Conservation (phyloP, 2,329 filamentous ascomycete species). For the Aspergillus sp. region DNA sequence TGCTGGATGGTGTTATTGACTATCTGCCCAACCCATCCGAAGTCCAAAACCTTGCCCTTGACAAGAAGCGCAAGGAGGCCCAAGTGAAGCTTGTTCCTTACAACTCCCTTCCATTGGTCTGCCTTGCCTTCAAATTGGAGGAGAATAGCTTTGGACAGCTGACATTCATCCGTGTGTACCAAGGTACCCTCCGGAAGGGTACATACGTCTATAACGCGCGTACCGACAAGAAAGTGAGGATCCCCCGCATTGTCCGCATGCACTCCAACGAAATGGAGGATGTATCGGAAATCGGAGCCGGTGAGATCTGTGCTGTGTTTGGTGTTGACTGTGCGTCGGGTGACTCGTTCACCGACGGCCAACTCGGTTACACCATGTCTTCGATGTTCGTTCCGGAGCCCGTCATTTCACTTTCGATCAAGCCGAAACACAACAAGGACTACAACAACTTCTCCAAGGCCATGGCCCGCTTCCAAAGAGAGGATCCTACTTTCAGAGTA, state of each 20-base stretch:
- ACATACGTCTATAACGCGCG: constrained; percentile 90
- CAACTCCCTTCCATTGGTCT: constrained; percentile 90
- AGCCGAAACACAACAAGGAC: constrained; percentile 90
- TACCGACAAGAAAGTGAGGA: constrained; percentile 92
- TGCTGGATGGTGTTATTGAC: constrained; percentile 95
- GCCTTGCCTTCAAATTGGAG: constrained; percentile 96
- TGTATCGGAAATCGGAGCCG: constrained; percentile 84
- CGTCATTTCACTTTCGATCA: constrained; percentile 97
- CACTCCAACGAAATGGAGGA: constrained; percentile 99
- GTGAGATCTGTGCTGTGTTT: constrained; percentile 98
- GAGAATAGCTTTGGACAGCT: constrained; percentile 98
- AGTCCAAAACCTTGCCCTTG: constrained; percentile 84
- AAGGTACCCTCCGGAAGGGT: constrained; percentile 85
- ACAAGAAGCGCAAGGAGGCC: constrained; percentile 74
- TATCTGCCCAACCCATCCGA: constrained; percentile 91
- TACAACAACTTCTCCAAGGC: constrained; percentile 95
- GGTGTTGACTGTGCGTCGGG: constrained; percentile 97
- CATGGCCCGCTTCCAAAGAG: constrained; percentile 97
- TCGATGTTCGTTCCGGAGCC: constrained; percentile 97
- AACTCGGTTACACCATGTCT: constrained; percentile 89
- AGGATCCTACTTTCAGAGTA: constrained; percentile 96
- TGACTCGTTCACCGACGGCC: constrained; percentile 95
- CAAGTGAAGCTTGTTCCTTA: constrained; percentile 88
- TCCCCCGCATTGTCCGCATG: constrained; percentile 97
- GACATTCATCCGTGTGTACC: constrained; percentile 98